Percentiles rank a stretch among this genome's conserved stretches.
Conservation (phyloP, 1,284 basidiomycete species). For the Stereum hirsutum region DNA sequence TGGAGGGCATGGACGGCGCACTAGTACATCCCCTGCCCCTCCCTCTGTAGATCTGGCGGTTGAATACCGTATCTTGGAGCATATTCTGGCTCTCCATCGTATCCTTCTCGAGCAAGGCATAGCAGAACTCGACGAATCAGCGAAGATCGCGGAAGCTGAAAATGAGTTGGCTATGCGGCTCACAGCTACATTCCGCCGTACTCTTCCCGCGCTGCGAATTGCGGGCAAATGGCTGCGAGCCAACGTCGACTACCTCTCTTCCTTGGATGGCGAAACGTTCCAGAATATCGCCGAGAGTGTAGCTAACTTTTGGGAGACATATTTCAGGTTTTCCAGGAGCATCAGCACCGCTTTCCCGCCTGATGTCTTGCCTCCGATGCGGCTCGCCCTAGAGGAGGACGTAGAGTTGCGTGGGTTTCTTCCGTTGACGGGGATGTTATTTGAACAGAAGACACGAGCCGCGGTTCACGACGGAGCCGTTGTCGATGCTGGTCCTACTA, state of each 20-base stretch:
- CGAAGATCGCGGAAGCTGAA: constrained; percentile 40
- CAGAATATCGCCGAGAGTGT: constrained; percentile 19
- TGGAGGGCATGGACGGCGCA: too few relatives aligned
- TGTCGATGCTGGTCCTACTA: constrained; percentile 13
- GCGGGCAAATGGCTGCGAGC: constrained; percentile 84
- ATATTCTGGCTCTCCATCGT: constrained; percentile 67
- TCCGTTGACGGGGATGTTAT: constrained; percentile 57
- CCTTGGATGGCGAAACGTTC: constrained; percentile 19
- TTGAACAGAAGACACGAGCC: constrained; percentile 4
- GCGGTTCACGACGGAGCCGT: constrained; percentile 6
- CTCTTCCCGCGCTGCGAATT: constrained; percentile 81
- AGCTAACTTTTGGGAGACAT: constrained; percentile 65
- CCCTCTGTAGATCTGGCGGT: constrained; percentile 19
- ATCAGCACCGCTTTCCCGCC: constrained; percentile 67
- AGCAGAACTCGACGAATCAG: constrained; percentile 38
- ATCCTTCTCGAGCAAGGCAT: constrained; percentile 63
- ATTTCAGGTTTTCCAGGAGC: constrained; percentile 58
- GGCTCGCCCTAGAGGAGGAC: constrained; percentile 82
- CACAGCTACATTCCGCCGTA: constrained; percentile 78
- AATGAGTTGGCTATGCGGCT: constrained; percentile 73
- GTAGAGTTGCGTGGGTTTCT: constrained; percentile 83
- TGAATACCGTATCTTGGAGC: constrained; percentile 65
- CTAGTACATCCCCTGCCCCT: constrained; percentile 9
- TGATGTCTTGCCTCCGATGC: constrained; percentile 52
- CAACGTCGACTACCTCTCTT: constrained; percentile 66